These are phyloP conservation scores for Plasmodium adleri DNA, from an alignment of 169 alveolate genomes.

Conservation along the genomic window DNA sequence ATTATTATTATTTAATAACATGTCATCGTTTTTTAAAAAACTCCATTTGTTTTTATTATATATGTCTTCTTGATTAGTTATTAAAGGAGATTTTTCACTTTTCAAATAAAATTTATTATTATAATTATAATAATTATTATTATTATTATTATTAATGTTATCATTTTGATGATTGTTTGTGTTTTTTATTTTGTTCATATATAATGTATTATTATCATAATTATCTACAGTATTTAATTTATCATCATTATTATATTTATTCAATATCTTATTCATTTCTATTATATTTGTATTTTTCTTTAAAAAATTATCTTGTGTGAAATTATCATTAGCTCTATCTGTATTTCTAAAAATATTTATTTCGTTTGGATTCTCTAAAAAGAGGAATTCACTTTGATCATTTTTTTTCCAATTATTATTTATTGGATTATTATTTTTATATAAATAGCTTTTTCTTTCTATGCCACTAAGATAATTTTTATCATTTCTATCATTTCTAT, in stretches of 20 bases:
- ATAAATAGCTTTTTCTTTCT: not conserved
- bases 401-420: not conserved
- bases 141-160: too few relatives aligned
- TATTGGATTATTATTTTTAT: not conserved
- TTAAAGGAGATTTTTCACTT: too few relatives aligned
- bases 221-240: not conserved
- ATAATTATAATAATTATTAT: too few relatives aligned
- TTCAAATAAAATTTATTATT: too few relatives aligned
- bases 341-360: not conserved
- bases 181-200: too few relatives aligned
- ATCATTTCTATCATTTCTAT: too few relatives aligned
- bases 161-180: too few relatives aligned
- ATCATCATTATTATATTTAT: not conserved
- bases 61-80: too few relatives aligned
- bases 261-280: conserved; percentile 2
- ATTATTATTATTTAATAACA: too few relatives aligned
- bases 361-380: not conserved
- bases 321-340: not conserved
- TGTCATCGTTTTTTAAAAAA: too few relatives aligned
- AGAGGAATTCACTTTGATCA: not conserved
- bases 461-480: too few relatives aligned
- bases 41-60: too few relatives aligned
- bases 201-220: not conserved
- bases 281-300: not conserved
- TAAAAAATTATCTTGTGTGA: not conserved